Conservation (phyloP, 352 stramenopile species). For the Blastocystis sp. region DNA sequence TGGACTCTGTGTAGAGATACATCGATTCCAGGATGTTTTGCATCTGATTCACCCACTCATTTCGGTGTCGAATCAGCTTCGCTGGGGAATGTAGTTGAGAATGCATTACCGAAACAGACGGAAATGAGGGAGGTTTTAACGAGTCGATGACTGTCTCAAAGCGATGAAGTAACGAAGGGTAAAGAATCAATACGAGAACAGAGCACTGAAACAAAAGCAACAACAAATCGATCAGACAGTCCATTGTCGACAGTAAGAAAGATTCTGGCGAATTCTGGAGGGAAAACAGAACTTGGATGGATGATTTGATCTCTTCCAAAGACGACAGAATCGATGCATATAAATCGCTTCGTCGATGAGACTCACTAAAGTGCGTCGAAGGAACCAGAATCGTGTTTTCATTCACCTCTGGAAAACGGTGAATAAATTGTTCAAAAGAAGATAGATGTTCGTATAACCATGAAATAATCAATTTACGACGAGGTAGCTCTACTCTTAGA, state of each 20-base stretch:
- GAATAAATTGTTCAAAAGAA: not conserved
- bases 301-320: not conserved
- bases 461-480: not conserved
- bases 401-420: not conserved
- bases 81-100: no score
- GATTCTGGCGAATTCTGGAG: not conserved
- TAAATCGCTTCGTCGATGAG: not conserved
- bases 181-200: not conserved
- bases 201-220: not conserved
- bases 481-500: not conserved
- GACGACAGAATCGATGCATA: not conserved
- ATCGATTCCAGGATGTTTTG: no score
- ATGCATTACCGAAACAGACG: no score
- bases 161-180: not conserved
- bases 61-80: no score
- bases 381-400: not conserved
- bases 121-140: no score
- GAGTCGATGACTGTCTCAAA: no score
- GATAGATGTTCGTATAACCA: not conserved
- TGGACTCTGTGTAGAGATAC: no score
- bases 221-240: not conserved
- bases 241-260: not conserved
- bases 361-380: not conserved
- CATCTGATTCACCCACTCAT: no score
- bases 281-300: not conserved